Conservation (phyloP, 129 eudicot species). For the Helianthus annuus region DNA sequence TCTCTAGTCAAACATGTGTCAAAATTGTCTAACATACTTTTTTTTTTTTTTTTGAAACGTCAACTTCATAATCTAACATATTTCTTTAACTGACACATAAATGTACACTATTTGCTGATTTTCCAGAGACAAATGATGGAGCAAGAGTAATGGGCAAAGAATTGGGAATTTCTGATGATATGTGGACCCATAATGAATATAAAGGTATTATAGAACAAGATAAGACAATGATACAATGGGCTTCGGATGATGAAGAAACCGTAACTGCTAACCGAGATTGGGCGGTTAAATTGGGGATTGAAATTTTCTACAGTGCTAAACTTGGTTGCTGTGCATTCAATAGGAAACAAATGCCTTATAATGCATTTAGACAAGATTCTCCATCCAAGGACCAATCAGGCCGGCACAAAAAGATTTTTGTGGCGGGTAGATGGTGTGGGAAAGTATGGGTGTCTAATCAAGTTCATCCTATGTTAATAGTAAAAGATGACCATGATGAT, state of each 20-base stretch:
- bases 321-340: slow-evolving; percentile 85
- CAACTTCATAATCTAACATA: no score
- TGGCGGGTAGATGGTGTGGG: no score
- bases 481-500: no score
- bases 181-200: slow-evolving; percentile 57
- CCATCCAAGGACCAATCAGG: no score
- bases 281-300: slow-evolving; percentile 42
- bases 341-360: slow-evolving; percentile 87
- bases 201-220: slow-evolving; percentile 42
- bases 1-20: no score
- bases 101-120: slow-evolving; percentile 34
- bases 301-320: slow-evolving; percentile 82
- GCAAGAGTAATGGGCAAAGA: slow-evolving; percentile 73
- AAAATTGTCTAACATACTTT: neutral
- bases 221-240: neutral
- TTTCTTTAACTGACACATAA: neutral
- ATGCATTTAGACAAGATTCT: no score
- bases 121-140: no score
- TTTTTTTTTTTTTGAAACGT: no score
- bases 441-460: no score
- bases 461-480: no score
- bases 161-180: slow-evolving; percentile 37
- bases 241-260: slow-evolving; percentile 60
- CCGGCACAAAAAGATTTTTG: slow-evolving; percentile 34
- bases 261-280: slow-evolving; percentile 40